Base-by-base conservation (phyloP, 2,329 filamentous ascomycete species). In the Penicillium sp. region DNA sequence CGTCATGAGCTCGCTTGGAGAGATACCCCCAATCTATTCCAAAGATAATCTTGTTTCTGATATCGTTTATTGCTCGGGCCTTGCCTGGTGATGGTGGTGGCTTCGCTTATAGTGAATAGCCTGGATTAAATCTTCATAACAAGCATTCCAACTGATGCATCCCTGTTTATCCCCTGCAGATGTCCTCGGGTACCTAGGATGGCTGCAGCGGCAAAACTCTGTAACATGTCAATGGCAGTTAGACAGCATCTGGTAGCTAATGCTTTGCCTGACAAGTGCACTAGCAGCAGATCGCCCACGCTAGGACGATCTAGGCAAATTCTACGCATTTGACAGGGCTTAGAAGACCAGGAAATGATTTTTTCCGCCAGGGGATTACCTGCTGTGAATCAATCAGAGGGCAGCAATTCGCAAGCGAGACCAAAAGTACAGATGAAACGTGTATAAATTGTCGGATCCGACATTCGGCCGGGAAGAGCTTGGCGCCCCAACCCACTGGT, bases 391-490 rank as follows among this genome's bases (percentile, higher is more conserved):
- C 21, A 39, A 24, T 22, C 13, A 39, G 3, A 39, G 14, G 14
- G 24, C 27, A 33, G 16, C 24, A 9, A 29, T 29, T 47, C 8
- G 14, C 26, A 29, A 47, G 27, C 44, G 24, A 26, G 5, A 24
- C 7, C 44, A n/a, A 47, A 47, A 47, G 45, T 27, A 26, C 21
- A 45, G 35, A 29, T 26, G 21, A 48, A 13, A 48, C 10, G 45
- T 48, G 27, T 21, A 48, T 9, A 31, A 35, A 33, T 19, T 24
- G 9, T 53, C 52, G 52, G 52, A 2, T 24, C 52, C 52, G 52
- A 53, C 43, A 5, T 47, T 53, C 52, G 52, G 52, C 52, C 49
- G 49, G 14, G 7, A 14, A 11, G 26, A 52, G 26, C 48, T 52
- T 50, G 48, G 48, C 48, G 16, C 48, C 33, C 48, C 48, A 35